Evolutionary conservation across 805 yeast genomes (phyloP).

Genomic region (Debaryomyces prosopidis): DNA sequence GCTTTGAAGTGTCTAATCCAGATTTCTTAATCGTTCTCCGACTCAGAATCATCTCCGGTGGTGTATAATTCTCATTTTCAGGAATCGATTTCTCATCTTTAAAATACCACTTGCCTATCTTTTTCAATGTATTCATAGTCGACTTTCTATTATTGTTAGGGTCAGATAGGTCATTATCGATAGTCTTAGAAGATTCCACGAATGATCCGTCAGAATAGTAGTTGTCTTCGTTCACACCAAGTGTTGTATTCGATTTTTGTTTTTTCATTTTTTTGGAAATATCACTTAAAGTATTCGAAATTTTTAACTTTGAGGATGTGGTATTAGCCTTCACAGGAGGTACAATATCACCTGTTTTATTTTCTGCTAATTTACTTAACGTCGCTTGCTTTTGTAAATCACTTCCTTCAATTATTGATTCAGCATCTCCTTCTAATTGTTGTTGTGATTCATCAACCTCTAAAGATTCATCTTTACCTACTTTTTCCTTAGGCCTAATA

Average conservation of each 20-base stretch:
- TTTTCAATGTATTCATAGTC: constrained; percentile 45
- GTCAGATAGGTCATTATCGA: constrained; percentile 2
- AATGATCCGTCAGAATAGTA: constrained; percentile 28
- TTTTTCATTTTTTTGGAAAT: constrained; percentile 25
- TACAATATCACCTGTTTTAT: not conserved
- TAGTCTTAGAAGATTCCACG: constrained; percentile 9
- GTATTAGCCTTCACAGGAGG: not conserved
- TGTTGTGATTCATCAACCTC: constrained; percentile 7
- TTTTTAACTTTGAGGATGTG: constrained; percentile 13
- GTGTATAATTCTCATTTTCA: constrained; percentile 28
- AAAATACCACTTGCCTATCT: constrained; percentile 70
- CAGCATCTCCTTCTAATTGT: not conserved
- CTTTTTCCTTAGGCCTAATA: constrained; percentile 11
- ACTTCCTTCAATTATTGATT: not conserved
- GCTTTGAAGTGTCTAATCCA: constrained; percentile 7
- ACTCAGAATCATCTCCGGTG: constrained; percentile 70
- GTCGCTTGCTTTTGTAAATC: not conserved
- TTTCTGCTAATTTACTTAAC: not conserved
- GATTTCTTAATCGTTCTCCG: constrained; percentile 42
- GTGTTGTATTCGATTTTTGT: constrained; percentile 22
- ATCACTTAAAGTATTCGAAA: constrained; percentile 24
- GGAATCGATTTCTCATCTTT: constrained; percentile 36
- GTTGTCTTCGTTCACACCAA: constrained; percentile 23
- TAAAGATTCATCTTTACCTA: not conserved
- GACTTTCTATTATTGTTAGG: constrained; percentile 13